These are phyloP conservation scores for Cryphonectria japonica DNA, from an alignment of 2,329 filamentous ascomycete species.

Conservation along the genomic window DNA sequence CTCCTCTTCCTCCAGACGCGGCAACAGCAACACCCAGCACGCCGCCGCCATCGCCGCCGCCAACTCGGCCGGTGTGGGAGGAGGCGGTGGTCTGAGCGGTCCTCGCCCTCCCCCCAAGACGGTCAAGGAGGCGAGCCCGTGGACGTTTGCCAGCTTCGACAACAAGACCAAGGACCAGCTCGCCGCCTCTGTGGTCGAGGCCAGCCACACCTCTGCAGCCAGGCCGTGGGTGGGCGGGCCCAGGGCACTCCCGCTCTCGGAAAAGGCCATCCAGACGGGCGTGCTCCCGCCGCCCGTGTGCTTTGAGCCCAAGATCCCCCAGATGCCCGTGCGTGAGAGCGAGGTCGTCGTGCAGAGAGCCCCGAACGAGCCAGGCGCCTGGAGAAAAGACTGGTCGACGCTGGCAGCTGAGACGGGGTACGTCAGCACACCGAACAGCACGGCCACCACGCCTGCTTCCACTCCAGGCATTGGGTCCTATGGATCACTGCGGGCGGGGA, in stretches of 20 bases:
- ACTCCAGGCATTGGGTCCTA: constrained; percentile 5
- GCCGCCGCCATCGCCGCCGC: constrained; percentile 28
- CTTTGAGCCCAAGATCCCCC: constrained; percentile 21
- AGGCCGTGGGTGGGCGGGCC: constrained; percentile 23
- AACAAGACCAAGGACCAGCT: constrained; percentile 25
- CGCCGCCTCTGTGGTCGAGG: constrained; percentile 22
- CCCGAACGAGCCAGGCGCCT: background rate
- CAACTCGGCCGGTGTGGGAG: background rate
- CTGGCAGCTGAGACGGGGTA: constrained; percentile 20
- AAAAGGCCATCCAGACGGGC: constrained; percentile 32
- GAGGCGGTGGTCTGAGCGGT: constrained; percentile 11
- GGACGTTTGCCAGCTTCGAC: constrained; percentile 24
- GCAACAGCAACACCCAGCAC: constrained; percentile 28
- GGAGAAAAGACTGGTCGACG: constrained; percentile 11
- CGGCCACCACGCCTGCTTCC: constrained; percentile 14
- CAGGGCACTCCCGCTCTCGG: constrained; percentile 20
- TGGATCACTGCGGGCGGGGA: background rate
- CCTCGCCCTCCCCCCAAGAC: constrained; percentile 23
- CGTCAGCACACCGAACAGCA: constrained; percentile 6
- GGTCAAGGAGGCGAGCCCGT: constrained; percentile 16
- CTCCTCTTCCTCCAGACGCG: background rate
- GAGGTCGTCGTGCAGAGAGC: background rate
- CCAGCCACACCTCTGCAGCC: constrained; percentile 20
- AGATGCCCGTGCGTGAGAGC: background rate
- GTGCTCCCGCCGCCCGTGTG: constrained; percentile 26